Base-by-base conservation (phyloP, 768 basidiomycete genomes). In the Naematelia encephala region DNA sequence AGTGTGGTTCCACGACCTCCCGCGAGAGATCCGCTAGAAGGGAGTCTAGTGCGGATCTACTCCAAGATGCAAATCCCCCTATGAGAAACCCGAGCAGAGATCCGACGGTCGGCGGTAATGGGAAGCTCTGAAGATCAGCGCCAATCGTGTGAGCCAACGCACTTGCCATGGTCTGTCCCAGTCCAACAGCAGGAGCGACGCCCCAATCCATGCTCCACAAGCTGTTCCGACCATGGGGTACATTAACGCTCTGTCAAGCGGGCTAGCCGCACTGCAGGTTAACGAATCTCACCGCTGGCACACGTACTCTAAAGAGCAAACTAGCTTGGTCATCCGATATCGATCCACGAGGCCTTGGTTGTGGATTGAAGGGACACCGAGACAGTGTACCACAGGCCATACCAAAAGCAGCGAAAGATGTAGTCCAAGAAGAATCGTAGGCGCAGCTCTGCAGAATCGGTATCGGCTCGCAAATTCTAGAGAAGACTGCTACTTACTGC, bases 81-180 rank as follows among this genome's bases (percentile, higher is more conserved):
- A 59, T n/a, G 29, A 73, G 62, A 55, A 69, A 64, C 13, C 75
- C 70, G 51, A 69, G 13, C 5, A 62, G 62, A n/a, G 70, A 60
- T 5, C 61, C 58, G 21, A 69, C 54, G 5, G 61, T 52, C 5
- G 63, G 63, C 0, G 73, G 68, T 30, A 77, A 56, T 2, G 75
- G 75, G 42, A 67, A 77, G 11, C 61, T 54, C 72, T 73, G 27
- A 14, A 3, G 10, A 26, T 60, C 55, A 52, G 50, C 46, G 26
- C n/a, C 28, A 21, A 12, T 28, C 43, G 16, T 25, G 13, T 4
- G 34, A 11, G 28, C 42, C 25, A 30, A 78, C 84, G 57, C 54
- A 89, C 91, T 87, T 97, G 94, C 93, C 93, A 97, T 5, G 93
- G 90, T 34, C 91, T 83, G 71, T 92, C 92, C 94, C 94, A 98